phyloP scores from a whole-genome alignment of 495 filamentous ascomycete genomes.

The Hypoxylon lenormandii region DNA sequence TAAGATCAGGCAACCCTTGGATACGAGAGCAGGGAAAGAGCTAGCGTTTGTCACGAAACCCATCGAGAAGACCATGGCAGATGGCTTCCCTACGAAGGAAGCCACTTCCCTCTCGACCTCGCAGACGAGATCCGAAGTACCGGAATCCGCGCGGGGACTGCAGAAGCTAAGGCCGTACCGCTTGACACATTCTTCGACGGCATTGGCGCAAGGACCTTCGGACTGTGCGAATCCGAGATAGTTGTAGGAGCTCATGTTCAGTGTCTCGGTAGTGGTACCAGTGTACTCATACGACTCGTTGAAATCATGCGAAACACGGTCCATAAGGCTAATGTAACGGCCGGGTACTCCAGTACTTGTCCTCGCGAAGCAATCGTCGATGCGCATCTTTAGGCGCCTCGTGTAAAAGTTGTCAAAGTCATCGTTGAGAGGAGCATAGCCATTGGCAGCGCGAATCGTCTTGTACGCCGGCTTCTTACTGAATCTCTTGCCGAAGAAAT shows the following conservation, averaged over 20 bases:
- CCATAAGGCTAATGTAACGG: conserved; percentile 89
- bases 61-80: conserved; percentile 98
- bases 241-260: conserved; percentile 99
- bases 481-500: conserved; percentile 98
- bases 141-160: conserved; percentile 84
- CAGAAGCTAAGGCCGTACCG: conserved; percentile 83
- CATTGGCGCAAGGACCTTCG: conserved; percentile 94
- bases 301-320: conserved; percentile 86
- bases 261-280: conserved; percentile 91
- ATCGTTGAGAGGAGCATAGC: conserved; percentile 95
- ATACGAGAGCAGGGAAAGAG: conserved; percentile 87
- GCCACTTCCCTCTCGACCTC: conserved; percentile 92
- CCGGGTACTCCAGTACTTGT: conserved; percentile 94
- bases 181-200: conserved; percentile 83
- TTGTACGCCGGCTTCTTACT: conserved; percentile 80
- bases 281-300: conserved; percentile 88
- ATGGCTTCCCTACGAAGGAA: conserved; percentile 89
- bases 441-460: conserved; percentile 82
- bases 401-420: conserved; percentile 99
- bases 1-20: conserved; percentile 90
- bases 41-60: conserved; percentile 94
- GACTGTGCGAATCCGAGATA: conserved; percentile 99
- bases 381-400: conserved; percentile 87
- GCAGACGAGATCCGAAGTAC: conserved; percentile 85
- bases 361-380: conserved; percentile 95